Base-by-base conservation (phyloP, 1,284 basidiomycete species). In the Exsudoporus floridanus region DNA sequence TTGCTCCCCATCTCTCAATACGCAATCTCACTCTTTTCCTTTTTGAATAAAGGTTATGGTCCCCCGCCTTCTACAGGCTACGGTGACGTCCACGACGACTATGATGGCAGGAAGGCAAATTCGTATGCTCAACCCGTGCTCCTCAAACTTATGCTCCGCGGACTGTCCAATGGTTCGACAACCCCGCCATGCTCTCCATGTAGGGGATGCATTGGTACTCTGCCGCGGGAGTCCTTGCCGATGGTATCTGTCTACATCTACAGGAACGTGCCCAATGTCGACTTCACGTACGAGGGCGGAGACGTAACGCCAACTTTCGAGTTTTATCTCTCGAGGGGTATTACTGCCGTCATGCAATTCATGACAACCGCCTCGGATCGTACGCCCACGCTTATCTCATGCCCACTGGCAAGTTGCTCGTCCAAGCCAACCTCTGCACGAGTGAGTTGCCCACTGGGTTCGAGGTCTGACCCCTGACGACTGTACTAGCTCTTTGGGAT, bases 181-280 rank as follows among this genome's bases (percentile, higher is more conserved):
- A 92, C 54, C 77, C 86, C 0, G 75, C 73, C 0, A 64, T 80
- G 1, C 76, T 90, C 21, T 77, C 84, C 36, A 91, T 94, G 84
- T 82, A 89, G 54, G 80, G 77, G 47, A 73, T 80, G 60, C 81
- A 92, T 23, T 95, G 92, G 92, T 94, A 94, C 57, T 89, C 92
- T 21, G 84, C 87, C 10, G 90, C 91, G 37, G 88, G 91, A 64
- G 71, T 86, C 19, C 76, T 88, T 5, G 84, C 74, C 0, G 79
- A 89, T 56, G 87, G 88, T 23, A 74, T 76, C 2, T 57, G 86
- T 87, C 18, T 93, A 94, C 69, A 81, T 94, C 70, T 95, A 96
- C 70, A 79, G 92, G 25, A 93, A 88, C 65, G 76, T 72, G 33
- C 86, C 86, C 31, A 86, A 86, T 60, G 67, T 57, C 10, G 83